Base-by-base conservation (phyloP, 768 basidiomycete species). In the Leccinum subtestaceum region DNA sequence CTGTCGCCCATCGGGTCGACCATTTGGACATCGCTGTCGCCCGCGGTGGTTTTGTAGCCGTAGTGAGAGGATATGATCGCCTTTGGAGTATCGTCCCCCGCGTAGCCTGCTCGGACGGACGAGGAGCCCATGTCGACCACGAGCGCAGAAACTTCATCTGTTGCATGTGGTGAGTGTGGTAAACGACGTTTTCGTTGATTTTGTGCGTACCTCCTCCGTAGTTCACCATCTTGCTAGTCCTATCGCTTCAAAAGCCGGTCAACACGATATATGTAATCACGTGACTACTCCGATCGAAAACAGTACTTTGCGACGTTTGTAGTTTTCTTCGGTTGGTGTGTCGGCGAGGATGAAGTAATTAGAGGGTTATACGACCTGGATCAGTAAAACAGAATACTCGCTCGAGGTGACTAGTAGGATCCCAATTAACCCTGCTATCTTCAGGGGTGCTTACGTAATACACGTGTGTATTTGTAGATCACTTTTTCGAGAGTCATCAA, bases 141-240 rank as follows among this genome's bases (percentile, higher is more conserved):
- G 54, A 98, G 78, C 31, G 96, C 97, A 36, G 94, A 90, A n/a
- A 98, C 94, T 77, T 98, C 95, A 71, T 98, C 95, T 97, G 60
- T 12, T 25, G 3, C 36, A n/a, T 51, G 52, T 46, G 10, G 38
- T 60, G 34, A 57, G 58, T 52, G 3, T 60, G n/a, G 10, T 49
- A 15, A 8, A 45, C n/a, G 36, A 49, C 8, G 25, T 52, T 51
- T 40, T 47, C 48, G 54, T 53, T 55, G 27, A 23, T 52, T 27
- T 21, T 11, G 17, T 31, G 64, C 87, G 43, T 72, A 89, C 91
- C 92, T 78, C 92, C 92, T 31, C 92, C 92, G 71, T 92, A 92
- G 69, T 89, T 88, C 6, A 92, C 90, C 90, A 92, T 92, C 47
- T 58, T 49, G 49, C 19, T 0, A 53, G 21, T n/a, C 27, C 32